Base-by-base conservation (phyloP, 176 grass and related monocot genomes). In the Aegilops speltoides region DNA sequence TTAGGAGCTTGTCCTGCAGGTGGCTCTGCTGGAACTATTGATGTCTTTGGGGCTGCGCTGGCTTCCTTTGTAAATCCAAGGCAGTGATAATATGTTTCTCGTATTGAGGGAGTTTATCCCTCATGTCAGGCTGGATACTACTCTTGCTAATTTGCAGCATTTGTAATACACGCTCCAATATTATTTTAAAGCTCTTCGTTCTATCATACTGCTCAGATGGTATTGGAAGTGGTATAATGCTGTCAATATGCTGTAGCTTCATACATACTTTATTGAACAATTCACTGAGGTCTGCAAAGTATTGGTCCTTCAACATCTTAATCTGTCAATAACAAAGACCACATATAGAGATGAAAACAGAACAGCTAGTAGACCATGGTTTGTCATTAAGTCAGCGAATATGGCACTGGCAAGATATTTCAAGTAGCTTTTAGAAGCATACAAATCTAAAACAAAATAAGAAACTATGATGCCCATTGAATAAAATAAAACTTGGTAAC, bases 211-310 rank as follows among this genome's bases (percentile, higher is more conserved):
- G 86, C 0, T 98, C 96, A 41, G 80, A n/a, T 81, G 62, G 66
- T 59, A 85, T 98, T 65, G 69, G 83, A 79, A 81, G 10, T 69
- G 80, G 84, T 36, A 86, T 76, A 16, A 86, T 50, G 72, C 8
- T 86, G 63, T 98, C 93, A 67, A 93, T 46, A 40, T 95, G 93
- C 74, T 89, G 92, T 52, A 98, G 70, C 88, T 95, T 98, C n/a
- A 86, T 6, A 83, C 76, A 84, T 87, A 98, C 78, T 82, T 86
- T 94, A 81, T 77, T 86, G 73, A 89, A 86, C 31, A 98, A 63
- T 8, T 95, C 93, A 84, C 2, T 86, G 15, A 98, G 79, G 38
- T 98, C 96, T 22, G 43, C 48, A 66, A 75, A 94, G 86, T 95
- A 94, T 25, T 87, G 69, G 15, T 98, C 96, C 78, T 94, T 98